Base-by-base conservation (phyloP, 1,284 basidiomycete species). In the Cutaneotrichosporon dermatis region DNA sequence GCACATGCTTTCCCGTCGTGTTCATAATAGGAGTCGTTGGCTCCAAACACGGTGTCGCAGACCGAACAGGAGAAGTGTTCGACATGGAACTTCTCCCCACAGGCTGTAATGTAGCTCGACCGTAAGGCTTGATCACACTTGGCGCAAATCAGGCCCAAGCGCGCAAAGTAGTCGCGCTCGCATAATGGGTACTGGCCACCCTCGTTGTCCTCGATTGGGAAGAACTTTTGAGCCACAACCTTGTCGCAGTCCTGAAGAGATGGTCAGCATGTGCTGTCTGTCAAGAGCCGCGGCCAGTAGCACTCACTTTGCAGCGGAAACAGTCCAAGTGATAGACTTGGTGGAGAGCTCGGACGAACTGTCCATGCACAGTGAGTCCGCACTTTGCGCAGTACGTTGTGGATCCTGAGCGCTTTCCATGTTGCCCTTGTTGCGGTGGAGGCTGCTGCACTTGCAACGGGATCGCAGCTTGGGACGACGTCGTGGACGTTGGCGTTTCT, bases 41-140 rank as follows among this genome's bases (percentile, higher is more conserved):
- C 92, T 7, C 96, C 96, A 75, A 99, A 99, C 34, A 97, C 85
- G 25, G 90, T 94, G 40, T 93, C 84, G 79, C 96, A 99, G 61
- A 96, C 86, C 4, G 93, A 97, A 81, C 95, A 99, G 48, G 95
- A 97, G 74, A 99, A 99, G 78, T 99, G 96, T 79, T 99, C 96
- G 68, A 99, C 94, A 78, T 99, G 96, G 79, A 89, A 99, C 79
- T 99, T 99, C 82, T 93, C 92, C 80, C 93, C 95, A 81, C 96
- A 94, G 42, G 96, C 96, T 15, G 96, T 99, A 79, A 99, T 99
- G 75, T 99, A 99, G 79, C 92, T 96, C 57, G 93, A 95, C 72
- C 96, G 83, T 59, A 99, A 80, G 43, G 95, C 96, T 80, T 89
- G 87, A 56, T 88, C 88, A 78, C 95, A 99, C 79, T 97, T 95